A percentile compares a stretch with the other conserved stretches of the same genome.
These are phyloP conservation scores for Populus davidiana DNA, from an alignment of 345 rosid species.

Conservation along the genomic window DNA sequence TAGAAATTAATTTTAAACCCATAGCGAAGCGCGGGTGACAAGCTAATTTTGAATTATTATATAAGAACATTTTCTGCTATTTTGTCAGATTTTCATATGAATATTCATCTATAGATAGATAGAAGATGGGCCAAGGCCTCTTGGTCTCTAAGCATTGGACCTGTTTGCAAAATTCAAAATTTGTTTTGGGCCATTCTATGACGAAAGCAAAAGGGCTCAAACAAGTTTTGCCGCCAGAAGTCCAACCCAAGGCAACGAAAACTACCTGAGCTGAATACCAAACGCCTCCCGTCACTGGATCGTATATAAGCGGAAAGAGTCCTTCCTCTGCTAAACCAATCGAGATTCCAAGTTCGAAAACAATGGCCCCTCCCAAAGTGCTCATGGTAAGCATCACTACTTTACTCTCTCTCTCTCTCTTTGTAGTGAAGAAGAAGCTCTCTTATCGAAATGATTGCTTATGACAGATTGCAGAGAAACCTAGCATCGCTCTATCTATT, in stretches of 20 bases:
- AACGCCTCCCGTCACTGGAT: not conserved
- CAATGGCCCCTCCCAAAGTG: slow-evolving; percentile 7
- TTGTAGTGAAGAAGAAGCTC: too few species aligned
- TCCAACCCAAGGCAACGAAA: not conserved
- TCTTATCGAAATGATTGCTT: too few species aligned
- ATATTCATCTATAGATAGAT: too few species aligned
- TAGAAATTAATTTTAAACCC: too few species aligned
- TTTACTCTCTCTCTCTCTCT: too few species aligned
- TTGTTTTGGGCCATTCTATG: not conserved
- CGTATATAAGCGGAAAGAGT: not conserved
- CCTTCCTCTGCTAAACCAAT: not conserved
- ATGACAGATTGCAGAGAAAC: slow-evolving; percentile 91
- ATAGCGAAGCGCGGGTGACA: too few species aligned
- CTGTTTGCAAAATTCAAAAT: not conserved
- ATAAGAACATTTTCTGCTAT: too few species aligned
- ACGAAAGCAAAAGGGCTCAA: too few species aligned
- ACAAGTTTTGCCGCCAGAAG: not conserved
- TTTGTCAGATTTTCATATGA: too few species aligned
- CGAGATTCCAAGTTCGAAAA: not conserved
- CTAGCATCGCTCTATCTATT: slow-evolving; percentile 85
- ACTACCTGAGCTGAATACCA: not conserved
- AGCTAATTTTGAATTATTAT: too few species aligned
- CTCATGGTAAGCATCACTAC: slow-evolving; percentile 9
- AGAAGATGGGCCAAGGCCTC: too few species aligned
- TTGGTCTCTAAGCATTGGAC: not conserved